Evolutionary conservation across 768 basidiomycete species (phyloP).

Genomic region (Pleurotus platypus): DNA sequence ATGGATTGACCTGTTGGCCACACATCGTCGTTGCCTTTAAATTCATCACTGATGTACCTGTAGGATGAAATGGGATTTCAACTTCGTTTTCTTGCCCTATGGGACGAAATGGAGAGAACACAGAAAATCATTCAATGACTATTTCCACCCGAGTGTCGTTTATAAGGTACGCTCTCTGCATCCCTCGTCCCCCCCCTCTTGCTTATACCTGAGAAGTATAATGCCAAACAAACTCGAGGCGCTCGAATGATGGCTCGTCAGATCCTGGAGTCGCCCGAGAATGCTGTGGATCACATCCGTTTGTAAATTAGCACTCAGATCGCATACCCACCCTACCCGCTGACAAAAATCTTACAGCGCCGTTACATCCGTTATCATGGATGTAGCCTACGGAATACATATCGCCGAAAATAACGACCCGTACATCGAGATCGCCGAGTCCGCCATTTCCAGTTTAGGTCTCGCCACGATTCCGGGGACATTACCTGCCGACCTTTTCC

Average conservation of each 20-base stretch:
- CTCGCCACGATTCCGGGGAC: background rate
- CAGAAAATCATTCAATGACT: conserved; percentile 20
- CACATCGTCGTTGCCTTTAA: background rate
- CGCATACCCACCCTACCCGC: background rate
- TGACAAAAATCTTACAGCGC: background rate
- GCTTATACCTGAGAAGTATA: background rate
- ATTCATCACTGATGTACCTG: background rate
- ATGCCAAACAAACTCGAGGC: background rate
- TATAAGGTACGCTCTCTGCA: background rate
- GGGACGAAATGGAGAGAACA: conserved; percentile 19
- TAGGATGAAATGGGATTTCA: conserved; percentile 15
- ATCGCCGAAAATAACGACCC: background rate
- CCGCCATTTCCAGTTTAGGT: background rate
- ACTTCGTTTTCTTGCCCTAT: conserved; percentile 19
- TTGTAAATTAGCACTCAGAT: background rate
- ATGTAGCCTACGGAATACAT: background rate
- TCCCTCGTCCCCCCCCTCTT: background rate
- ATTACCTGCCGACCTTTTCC: background rate
- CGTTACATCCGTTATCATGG: conserved; percentile 1
- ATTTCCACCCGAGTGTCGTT: conserved; percentile 17
- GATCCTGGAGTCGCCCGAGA: conserved; percentile 1
- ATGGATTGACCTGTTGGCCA: background rate
- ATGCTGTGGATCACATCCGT: conserved; percentile 2
- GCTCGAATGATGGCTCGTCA: background rate
- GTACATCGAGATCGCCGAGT: background rate